Conservation (phyloP, 352 stramenopile species). For the Globisporangium carolinianum region DNA sequence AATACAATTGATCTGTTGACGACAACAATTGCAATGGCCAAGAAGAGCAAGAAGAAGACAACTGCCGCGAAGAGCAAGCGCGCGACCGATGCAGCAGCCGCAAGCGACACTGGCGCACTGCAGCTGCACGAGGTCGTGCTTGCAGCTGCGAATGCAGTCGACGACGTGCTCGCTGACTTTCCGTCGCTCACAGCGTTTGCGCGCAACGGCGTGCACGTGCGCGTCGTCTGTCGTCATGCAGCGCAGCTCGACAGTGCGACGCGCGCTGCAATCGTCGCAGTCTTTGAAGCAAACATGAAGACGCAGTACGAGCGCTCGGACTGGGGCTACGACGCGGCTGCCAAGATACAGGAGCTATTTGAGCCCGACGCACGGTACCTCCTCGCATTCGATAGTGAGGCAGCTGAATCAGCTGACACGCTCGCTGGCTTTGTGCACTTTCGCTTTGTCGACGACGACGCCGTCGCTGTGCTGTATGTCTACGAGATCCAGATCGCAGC, state of each 20-base stretch:
- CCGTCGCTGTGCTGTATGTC: slow-evolving; percentile 87
- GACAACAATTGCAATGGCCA: slow-evolving; percentile 12
- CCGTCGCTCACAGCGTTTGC: slow-evolving; percentile 43
- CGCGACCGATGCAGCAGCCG: background rate
- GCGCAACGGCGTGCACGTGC: slow-evolving; percentile 38
- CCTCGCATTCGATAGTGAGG: slow-evolving; percentile 28
- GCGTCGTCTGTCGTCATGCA: slow-evolving; percentile 37
- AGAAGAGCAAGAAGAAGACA: slow-evolving; percentile 15
- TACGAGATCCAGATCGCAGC: slow-evolving; percentile 91
- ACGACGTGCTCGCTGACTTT: slow-evolving; percentile 60
- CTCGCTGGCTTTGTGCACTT: slow-evolving; percentile 89
- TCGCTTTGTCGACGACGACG: slow-evolving; percentile 91
- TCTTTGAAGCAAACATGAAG: slow-evolving; percentile 93
- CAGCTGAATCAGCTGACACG: background rate
- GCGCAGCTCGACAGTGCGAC: slow-evolving; percentile 23
- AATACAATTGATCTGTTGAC: too few relatives aligned
- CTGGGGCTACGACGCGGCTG: slow-evolving; percentile 86
- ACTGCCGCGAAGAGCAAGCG: background rate
- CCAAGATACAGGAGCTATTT: slow-evolving; percentile 82
- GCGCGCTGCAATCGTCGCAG: slow-evolving; percentile 29
- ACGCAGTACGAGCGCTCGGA: slow-evolving; percentile 79
- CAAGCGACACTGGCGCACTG: background rate
- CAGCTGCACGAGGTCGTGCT: slow-evolving; percentile 18
- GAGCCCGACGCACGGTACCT: slow-evolving; percentile 86
- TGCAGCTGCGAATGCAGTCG: slow-evolving; percentile 38